Evolutionary conservation across 208 protist species (phyloP), one percentile per base, ranked within the genome.

Genomic region (Blastocrithidia nonstop): DNA sequence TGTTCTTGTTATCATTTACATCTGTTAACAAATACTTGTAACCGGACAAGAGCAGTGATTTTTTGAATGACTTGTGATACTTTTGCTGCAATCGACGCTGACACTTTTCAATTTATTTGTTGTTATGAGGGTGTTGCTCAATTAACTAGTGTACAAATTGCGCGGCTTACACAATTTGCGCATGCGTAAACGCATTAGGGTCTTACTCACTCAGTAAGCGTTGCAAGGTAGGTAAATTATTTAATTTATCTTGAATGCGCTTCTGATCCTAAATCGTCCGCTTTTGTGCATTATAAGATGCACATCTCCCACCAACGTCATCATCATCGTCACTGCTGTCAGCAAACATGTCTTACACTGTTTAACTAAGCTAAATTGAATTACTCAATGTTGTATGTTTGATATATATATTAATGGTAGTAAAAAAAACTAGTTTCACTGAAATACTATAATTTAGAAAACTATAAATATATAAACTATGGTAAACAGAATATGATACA

Each of bases 161-260:
- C 4, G 59, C 54, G 0, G 71, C 81, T 0, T 50, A 64, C 22
- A 19, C 20, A 19, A 87, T 32, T 40, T 84, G 62, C 8, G 66
- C 55, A 6, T 29, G 47, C 22, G 65, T 66, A 60, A 69, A 79
- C 11, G 53, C 74, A 56, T 84, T 84, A 0, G 81, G 76, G 48
- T 86, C 63, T 32, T 66, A 35, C 48, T 91, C 81, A 4, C 46
- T 45, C 17, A 87, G 61, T 3, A 91, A 54, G 17, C 61, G 38
- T 53, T 87, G 67, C 28, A 84, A 29, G 2, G 75, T 91, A 0
- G 81, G 76, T 3, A 91, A 50, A 23, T 87, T 75, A 11, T 62
- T 52, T 6, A 87, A 41, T 41, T 87, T 87, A 39, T 63, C 40
- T 7, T 71, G 54, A 15, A 85, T 47, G 15, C 69, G 66, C 1